Evolutionary conservation across 306 rosid species (phyloP), one percentile per base, ranked within the genome.

Genomic region (Boehmeria nivea): DNA sequence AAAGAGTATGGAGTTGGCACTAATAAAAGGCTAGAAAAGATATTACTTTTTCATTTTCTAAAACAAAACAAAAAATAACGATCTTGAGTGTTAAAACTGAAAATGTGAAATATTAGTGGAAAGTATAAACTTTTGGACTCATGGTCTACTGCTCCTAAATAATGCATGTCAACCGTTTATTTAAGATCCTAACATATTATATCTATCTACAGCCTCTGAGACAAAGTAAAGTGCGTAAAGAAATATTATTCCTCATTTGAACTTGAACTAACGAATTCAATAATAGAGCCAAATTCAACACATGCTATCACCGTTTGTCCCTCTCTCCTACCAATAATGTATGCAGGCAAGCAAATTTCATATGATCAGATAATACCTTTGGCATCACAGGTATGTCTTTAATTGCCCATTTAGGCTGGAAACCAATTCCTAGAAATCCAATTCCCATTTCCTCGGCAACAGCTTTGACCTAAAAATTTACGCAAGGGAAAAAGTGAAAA

Each of bases 361-460:
- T 57, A 31, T 44, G 60, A 67, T 25, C 45, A 34, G 71, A 65
- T 46, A 60, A 36, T 68, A 93, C 99, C 94, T 93, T 93, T 61
- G 96, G 96, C 99, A 93, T 93, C 28, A 93, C 52, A 42, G 99
- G 99, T 78, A 88, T 93, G 75, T 88, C 95, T 62, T 83, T 80
- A 39, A 73, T 25, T 61, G 63, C 75, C 99, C 95, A 93, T 69
- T 93, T 93, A n/a, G 99, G 96, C 81, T 87, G 99, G 83, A 93
- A 93, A 73, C 99, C 99, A 49, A 93, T 79, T 61, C 99, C 99
- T 60, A 93, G 77, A 79, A 93, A 93, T 63, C 99, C 99, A 54
- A 85, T 83, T 67, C 95, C 94, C 99, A 93, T 88, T 79, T 93
- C 99, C 81, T 93, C 99, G 13, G 95, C 75, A 63, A 88, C 94